These are phyloP conservation scores for Nothophytophthora sp. DNA, from an alignment of 352 stramenopile genomes.

Conservation along the genomic window DNA sequence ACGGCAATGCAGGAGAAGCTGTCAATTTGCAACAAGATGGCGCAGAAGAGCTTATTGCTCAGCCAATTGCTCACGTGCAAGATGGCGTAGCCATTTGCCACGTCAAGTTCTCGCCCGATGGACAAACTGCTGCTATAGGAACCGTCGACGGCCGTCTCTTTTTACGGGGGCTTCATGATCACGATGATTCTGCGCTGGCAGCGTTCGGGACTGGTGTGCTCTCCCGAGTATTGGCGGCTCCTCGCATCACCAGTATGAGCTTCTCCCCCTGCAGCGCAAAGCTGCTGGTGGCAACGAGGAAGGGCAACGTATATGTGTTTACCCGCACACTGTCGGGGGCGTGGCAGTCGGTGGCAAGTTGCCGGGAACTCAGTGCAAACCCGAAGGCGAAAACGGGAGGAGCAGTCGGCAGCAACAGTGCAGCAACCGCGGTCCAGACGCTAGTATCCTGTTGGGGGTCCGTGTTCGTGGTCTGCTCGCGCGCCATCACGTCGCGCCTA, in stretches of 20 bases:
- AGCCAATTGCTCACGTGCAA: constrained; percentile 17
- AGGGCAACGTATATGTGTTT: constrained; percentile 70
- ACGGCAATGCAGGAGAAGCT: background rate
- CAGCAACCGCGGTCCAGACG: constrained; percentile 39
- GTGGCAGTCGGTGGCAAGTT: constrained; percentile 33
- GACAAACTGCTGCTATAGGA: constrained; percentile 31
- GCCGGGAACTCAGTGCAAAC: constrained; percentile 35
- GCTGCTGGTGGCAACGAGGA: constrained; percentile 51
- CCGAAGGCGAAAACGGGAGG: constrained; percentile 34
- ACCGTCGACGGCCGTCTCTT: constrained; percentile 59
- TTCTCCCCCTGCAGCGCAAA: constrained; percentile 35
- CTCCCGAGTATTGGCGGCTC: constrained; percentile 41
- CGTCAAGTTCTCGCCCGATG: constrained; percentile 41
- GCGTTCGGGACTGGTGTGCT: constrained; percentile 29
- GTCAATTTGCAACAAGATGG: background rate
- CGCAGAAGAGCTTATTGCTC: background rate
- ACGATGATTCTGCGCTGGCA: background rate
- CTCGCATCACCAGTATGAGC: constrained; percentile 53
- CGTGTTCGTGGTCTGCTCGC: constrained; percentile 50
- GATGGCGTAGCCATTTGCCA: constrained; percentile 37
- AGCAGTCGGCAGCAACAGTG: constrained; percentile 7
- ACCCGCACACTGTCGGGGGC: background rate
- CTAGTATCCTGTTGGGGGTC: constrained; percentile 52
- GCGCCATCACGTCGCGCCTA: constrained; percentile 28
- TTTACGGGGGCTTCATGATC: constrained; percentile 22